A percentile compares a stretch with the other conserved stretches of the same genome.
phyloP scores from a whole-genome alignment of 1,284 basidiomycete genomes.

The Sphagnurus paluster region DNA sequence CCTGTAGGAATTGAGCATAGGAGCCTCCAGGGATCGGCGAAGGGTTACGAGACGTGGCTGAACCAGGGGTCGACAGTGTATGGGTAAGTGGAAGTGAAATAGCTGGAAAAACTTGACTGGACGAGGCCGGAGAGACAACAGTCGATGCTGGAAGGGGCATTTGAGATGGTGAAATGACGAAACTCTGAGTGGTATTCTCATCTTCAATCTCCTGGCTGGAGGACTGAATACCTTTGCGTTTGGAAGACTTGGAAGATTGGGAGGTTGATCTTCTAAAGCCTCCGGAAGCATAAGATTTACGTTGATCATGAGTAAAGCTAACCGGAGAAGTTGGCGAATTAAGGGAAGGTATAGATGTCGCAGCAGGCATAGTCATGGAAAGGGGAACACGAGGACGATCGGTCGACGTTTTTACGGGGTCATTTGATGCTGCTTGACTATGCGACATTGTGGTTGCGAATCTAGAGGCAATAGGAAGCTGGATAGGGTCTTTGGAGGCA shows the following conservation, averaged over 20 bases:
- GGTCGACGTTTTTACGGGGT: no score
- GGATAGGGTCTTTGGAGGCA: slow-evolving; percentile 29
- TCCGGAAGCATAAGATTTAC: slow-evolving; percentile 20
- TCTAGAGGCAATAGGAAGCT: slow-evolving; percentile 51
- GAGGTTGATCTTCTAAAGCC: slow-evolving; percentile 20
- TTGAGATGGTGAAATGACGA: slow-evolving; percentile 16
- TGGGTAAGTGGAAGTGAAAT: slow-evolving; percentile 26
- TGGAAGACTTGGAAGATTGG: slow-evolving; percentile 21
- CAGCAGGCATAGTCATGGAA: slow-evolving; percentile 1
- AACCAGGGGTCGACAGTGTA: slow-evolving; percentile 3
- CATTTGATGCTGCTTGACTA: no score
- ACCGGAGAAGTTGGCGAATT: slow-evolving; percentile 3
- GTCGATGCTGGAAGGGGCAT: slow-evolving; percentile 15
- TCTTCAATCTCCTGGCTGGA: slow-evolving; percentile 12
- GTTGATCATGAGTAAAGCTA: slow-evolving; percentile 5
- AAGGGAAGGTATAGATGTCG: slow-evolving; percentile 4
- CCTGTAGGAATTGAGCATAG: slow-evolving; percentile 10
- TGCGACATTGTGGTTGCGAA: slow-evolving; percentile 48
- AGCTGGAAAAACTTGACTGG: slow-evolving; percentile 13
- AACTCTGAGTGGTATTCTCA: slow-evolving; percentile 14
- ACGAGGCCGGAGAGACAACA: slow-evolving; percentile 11
- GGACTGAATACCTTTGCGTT: slow-evolving; percentile 17
- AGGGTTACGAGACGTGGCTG: slow-evolving; percentile 16
- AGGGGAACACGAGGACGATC: not conserved
- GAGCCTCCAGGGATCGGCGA: slow-evolving; percentile 11